Evolutionary conservation across 108 stramenopile species (phyloP), one percentile per base, ranked within the genome.

Genomic region (Fragilariopsis cylindrus): DNA sequence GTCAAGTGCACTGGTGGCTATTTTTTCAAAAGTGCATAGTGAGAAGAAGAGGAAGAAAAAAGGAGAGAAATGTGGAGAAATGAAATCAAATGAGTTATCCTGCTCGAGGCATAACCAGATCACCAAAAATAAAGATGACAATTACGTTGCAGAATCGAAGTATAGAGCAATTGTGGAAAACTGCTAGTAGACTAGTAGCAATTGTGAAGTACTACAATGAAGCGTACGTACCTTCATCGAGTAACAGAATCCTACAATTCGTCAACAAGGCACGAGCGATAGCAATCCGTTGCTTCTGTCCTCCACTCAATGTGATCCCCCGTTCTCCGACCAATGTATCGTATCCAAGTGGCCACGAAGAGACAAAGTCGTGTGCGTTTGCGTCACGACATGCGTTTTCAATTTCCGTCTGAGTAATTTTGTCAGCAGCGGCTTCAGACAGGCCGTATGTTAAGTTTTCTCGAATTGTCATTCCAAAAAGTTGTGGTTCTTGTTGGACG

Each of bases 371-470:
- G 72, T 90, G 81, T 8, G 92, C 90, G 73, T 93, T 92, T 42
- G 97, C 96, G 46, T 75, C 77, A 70, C 77, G 81, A 3, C 94
- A 94, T 1, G 92, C 96, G 16, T 79, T 73, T 57, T 84, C 79
- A 30, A 96, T 71, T 41, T 85, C 75, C 54, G 74, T 72, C 18
- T 81, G 77, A 7, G 81, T 87, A 30, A 30, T 30, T 30, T 30
- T 30, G 1, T 30, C 30, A 30, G 30, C 30, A 30, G 30, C 30
- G 0, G 80, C 80, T 48, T 60, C 73, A 48, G 76, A 66, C 6
- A 30, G 60, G n/a, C 97, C 95, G 75, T 89, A 88, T n/a, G 70
- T 45, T 18, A 98, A 96, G 78, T 98, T 98, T 56, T 95, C 94
- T 16, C 65, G 52, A 56, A 98, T 83, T 49, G 77, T 80, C 55